A percentile compares a stretch with the other conserved stretches of the same genome.
These are phyloP conservation scores for Phytophthora tentaculata DNA, from an alignment of 352 stramenopile genomes.

Conservation along the genomic window DNA sequence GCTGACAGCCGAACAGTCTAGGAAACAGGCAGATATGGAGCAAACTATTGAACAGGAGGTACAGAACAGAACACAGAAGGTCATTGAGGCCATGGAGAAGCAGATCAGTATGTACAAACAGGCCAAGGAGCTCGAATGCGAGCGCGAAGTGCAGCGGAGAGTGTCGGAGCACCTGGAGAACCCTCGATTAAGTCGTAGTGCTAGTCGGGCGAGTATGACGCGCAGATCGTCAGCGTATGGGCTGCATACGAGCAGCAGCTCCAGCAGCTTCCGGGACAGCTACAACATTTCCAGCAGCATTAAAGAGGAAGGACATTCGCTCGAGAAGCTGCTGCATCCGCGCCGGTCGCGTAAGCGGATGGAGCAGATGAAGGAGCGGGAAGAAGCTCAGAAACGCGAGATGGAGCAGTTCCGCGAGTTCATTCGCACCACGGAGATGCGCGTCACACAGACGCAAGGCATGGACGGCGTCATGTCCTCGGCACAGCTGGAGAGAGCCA, in stretches of 20 bases:
- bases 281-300: constrained; percentile 36
- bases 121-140: constrained; percentile 79
- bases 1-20: constrained; percentile 69
- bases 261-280: constrained; percentile 48
- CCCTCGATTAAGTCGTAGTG: constrained; percentile 26
- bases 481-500: constrained; percentile 31
- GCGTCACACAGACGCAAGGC: constrained; percentile 24
- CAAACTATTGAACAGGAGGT: constrained; percentile 83
- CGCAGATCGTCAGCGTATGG: constrained; percentile 27
- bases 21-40: constrained; percentile 77
- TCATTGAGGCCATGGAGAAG: constrained; percentile 81
- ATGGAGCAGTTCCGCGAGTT: constrained; percentile 91
- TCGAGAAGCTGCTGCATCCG: constrained; percentile 82
- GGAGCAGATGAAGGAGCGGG: constrained; percentile 69
- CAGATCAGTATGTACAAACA: constrained; percentile 89
- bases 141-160: constrained; percentile 79
- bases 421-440: constrained; percentile 71
- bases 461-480: constrained; percentile 27
- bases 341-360: constrained; percentile 66
- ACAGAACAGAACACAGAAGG: constrained; percentile 60
- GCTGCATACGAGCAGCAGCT: constrained; percentile 27
- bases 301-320: constrained; percentile 56
- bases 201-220: constrained; percentile 21
- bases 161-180: constrained; percentile 56
- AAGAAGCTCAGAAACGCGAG: constrained; percentile 80